A percentile compares a stretch with the other conserved stretches of the same genome.
Conservation (phyloP, 495 filamentous ascomycete species). For the Bathelium albidoporum region DNA sequence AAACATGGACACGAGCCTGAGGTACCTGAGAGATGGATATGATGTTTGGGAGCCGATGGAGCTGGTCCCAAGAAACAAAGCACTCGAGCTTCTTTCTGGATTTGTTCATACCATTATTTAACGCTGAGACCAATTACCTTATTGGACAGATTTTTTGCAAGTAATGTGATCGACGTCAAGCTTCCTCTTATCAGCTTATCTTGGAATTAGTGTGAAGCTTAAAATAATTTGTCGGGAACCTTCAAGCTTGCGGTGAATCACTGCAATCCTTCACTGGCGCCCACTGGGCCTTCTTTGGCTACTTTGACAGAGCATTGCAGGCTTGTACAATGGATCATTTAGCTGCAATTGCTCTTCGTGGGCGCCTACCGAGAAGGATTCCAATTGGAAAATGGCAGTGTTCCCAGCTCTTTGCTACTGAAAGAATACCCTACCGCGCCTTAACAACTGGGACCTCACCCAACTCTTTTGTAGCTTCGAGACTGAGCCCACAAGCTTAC, state of each 20-base stretch:
- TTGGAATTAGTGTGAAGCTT: not conserved
- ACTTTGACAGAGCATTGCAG: not conserved
- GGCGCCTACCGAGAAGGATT: slow-evolving; percentile 23
- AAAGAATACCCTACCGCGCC: slow-evolving; percentile 10
- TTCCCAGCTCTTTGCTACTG: slow-evolving; percentile 7
- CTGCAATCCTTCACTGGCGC: not conserved
- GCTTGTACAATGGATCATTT: not conserved
- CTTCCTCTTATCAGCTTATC: not conserved
- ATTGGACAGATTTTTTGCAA: not conserved
- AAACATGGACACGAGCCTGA: not conserved
- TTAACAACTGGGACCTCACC: slow-evolving; percentile 4
- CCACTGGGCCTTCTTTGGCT: not conserved
- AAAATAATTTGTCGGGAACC: not conserved
- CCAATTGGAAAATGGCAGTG: not conserved
- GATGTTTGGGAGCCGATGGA: too few relatives aligned
- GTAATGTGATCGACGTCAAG: not conserved
- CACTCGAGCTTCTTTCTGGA: too few relatives aligned
- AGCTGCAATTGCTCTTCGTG: slow-evolving; percentile 23
- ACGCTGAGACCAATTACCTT: not conserved
- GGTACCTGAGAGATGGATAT: too few relatives aligned
- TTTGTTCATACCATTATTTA: too few relatives aligned
- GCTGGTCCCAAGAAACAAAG: too few relatives aligned
- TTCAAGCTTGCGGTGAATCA: not conserved
- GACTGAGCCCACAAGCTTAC: not conserved
- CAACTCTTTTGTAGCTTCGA: slow-evolving; percentile 11